These are phyloP conservation scores for Plantago major DNA, from an alignment of 257 asterid genomes.

Conservation along the genomic window DNA sequence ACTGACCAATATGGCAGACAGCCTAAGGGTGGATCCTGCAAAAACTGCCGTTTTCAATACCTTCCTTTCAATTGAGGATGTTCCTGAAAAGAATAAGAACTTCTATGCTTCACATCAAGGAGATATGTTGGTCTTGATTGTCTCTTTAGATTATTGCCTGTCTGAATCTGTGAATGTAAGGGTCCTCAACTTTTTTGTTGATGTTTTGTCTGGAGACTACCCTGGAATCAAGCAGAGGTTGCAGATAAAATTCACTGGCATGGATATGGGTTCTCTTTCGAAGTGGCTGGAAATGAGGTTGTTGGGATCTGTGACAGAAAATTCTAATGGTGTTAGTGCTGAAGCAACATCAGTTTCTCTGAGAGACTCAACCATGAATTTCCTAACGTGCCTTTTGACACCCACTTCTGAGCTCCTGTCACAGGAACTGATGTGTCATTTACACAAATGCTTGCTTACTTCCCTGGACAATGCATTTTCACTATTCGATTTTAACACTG, in stretches of 20 bases:
- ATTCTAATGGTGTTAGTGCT: slow-evolving; percentile 37
- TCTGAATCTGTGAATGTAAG: slow-evolving; percentile 70
- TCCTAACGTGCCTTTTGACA: slow-evolving; percentile 55
- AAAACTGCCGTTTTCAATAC: slow-evolving; percentile 38
- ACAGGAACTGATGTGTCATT: slow-evolving; percentile 58
- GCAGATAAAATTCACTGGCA: slow-evolving; percentile 63
- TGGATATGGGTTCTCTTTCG: slow-evolving; percentile 56
- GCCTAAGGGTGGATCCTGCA: slow-evolving; percentile 57
- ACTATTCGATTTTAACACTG: slow-evolving; percentile 48
- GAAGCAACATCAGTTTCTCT: slow-evolving; percentile 61
- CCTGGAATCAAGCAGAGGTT: slow-evolving; percentile 54
- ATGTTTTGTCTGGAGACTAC: slow-evolving; percentile 61
- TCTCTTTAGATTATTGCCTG: slow-evolving; percentile 59
- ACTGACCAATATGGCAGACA: slow-evolving; percentile 57
- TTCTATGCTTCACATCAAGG: slow-evolving; percentile 58
- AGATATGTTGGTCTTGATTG: slow-evolving; percentile 71
- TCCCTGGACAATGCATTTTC: slow-evolving; percentile 81
- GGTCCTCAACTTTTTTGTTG: slow-evolving; percentile 78
- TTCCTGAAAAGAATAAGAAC: slow-evolving; percentile 41
- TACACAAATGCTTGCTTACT: slow-evolving; percentile 71
- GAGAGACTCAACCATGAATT: slow-evolving; percentile 71
- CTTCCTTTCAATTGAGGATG: slow-evolving; percentile 57
- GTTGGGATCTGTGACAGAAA: slow-evolving; percentile 54
- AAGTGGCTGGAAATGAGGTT: slow-evolving; percentile 88
- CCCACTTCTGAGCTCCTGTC: slow-evolving; percentile 40